Base-by-base conservation (phyloP, 2,329 filamentous ascomycete genomes). In the Xylariaceae sp. region DNA sequence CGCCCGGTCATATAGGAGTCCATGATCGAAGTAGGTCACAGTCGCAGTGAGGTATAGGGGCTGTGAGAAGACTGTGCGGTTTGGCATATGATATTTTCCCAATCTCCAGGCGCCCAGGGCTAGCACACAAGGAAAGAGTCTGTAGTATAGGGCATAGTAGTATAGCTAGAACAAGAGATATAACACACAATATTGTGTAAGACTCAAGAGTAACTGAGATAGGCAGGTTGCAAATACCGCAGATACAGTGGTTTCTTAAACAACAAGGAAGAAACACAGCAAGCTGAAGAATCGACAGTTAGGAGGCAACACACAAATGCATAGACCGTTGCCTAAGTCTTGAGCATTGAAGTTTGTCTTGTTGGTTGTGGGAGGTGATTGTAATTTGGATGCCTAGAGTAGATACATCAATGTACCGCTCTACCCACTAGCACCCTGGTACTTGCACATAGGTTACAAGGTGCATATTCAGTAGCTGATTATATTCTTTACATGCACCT, bases 1-100 rank as follows among this genome's bases (percentile, higher is more conserved):
- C 68, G 68, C 33, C 68, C 56, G 8, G 71, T 68, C n/a, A 74
- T 53, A 40, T 72, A 67, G 1, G 70, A 70, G 40, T 71, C 71
- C 73, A 76, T 76, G 46, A 29, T 44, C n/a, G n/a, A n/a, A 40
- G 13, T 27, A 30, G 23, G n/a, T 39, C 13, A 40, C 36, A 38
- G 18, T 15, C 30, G 35, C 29, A 19, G 30, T 32, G 16, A 28
- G 12, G 2, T 24, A 34, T 21, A 24, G n/a, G n/a, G 16, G n/a
- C 14, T 13, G 11, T 11, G 11, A 11, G 11, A 24, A 26, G 17
- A 21, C n/a, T 21, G 30, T 34, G 14, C 21, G 11, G 13, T 31
- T 41, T 32, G n/a, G n/a, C n/a, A n/a, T n/a, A n/a, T 9, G 18
- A 34, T 18, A 35, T 16, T 36, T 29, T 19, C 34, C 34, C 13